Percentiles rank a stretch among this genome's conserved stretches.
phyloP scores from a whole-genome alignment of 106 monocot genomes.

The Allium fistulosum region DNA sequence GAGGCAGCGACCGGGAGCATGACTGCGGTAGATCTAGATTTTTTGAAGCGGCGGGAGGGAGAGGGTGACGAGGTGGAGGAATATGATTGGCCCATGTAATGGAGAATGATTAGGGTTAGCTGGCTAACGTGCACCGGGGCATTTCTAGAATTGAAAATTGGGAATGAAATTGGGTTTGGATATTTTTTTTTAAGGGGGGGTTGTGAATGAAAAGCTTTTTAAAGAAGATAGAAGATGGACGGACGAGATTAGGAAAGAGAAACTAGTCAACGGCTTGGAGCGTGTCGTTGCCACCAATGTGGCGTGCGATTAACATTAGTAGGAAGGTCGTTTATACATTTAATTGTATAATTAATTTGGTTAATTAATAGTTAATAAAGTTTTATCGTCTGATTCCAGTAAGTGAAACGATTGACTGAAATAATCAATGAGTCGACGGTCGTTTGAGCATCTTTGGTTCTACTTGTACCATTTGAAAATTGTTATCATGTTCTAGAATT shows the following conservation, averaged over 20 bases:
- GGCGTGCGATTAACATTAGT: neutral
- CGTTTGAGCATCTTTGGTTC: too few species aligned
- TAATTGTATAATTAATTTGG: too few species aligned
- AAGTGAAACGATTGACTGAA: too few species aligned
- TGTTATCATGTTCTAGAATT: too few species aligned
- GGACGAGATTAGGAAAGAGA: constrained; percentile 3
- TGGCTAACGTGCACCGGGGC: constrained; percentile 1
- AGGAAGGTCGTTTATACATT: neutral
- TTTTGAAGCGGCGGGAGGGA: constrained; percentile 4
- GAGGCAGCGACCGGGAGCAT: neutral
- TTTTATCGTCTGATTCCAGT: too few species aligned
- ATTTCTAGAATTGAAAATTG: neutral
- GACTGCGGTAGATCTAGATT: neutral
- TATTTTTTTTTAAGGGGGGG: neutral
- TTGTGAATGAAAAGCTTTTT: neutral
- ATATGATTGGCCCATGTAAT: constrained; percentile 19
- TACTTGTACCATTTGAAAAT: too few species aligned
- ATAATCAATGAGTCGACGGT: too few species aligned
- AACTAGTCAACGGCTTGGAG: neutral
- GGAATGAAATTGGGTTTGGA: constrained; percentile 1
- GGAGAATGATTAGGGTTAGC: neutral
- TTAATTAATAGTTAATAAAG: too few species aligned
- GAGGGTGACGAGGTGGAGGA: constrained; percentile 2
- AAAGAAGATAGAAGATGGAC: neutral
- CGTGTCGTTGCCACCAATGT: neutral